These are phyloP conservation scores for Globisporangium nodosum DNA, from an alignment of 352 stramenopile genomes.

Conservation along the genomic window DNA sequence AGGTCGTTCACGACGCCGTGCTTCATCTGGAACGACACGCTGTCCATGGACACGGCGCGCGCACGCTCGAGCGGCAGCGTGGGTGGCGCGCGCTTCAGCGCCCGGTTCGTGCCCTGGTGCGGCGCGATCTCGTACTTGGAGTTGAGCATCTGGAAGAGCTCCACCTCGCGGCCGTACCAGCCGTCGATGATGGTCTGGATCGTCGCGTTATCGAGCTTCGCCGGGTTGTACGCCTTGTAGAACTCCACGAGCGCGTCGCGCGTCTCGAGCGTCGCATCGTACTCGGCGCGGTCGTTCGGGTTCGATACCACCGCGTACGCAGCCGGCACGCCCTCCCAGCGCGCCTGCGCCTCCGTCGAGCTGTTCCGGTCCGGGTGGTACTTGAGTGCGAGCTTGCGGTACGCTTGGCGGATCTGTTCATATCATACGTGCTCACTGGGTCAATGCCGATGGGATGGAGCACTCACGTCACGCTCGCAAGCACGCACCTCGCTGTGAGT, in stretches of 20 bases:
- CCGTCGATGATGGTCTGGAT: constrained; percentile 86
- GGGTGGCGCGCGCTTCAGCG: constrained; percentile 28
- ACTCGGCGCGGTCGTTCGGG: constrained; percentile 72
- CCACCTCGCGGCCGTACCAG: constrained; percentile 78
- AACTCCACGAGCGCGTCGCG: constrained; percentile 78
- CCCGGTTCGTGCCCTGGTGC: constrained; percentile 63
- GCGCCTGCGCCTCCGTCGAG: constrained; percentile 47
- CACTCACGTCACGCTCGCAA: too few species aligned
- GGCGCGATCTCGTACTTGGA: constrained; percentile 81
- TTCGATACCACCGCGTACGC: constrained; percentile 76
- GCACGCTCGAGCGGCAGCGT: constrained; percentile 49
- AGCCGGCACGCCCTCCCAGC: constrained; percentile 71
- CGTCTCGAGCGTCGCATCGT: constrained; percentile 70
- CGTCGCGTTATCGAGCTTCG: constrained; percentile 78
- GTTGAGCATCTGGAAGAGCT: constrained; percentile 86
- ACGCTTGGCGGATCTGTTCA: constrained; percentile 22
- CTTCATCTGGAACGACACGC: constrained; percentile 45
- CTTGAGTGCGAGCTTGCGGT: constrained; percentile 87
- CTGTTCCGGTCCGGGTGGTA: constrained; percentile 91
- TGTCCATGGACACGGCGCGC: constrained; percentile 56
- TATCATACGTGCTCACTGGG: too few species aligned
- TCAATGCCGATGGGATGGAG: too few species aligned
- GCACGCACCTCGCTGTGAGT: constrained; percentile 57
- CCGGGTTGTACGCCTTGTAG: constrained; percentile 79
- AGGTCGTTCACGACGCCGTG: constrained; percentile 46